Evolutionary conservation across 2,329 filamentous ascomycete species (phyloP).

Genomic region (Scortechinia acanthostroma): DNA sequence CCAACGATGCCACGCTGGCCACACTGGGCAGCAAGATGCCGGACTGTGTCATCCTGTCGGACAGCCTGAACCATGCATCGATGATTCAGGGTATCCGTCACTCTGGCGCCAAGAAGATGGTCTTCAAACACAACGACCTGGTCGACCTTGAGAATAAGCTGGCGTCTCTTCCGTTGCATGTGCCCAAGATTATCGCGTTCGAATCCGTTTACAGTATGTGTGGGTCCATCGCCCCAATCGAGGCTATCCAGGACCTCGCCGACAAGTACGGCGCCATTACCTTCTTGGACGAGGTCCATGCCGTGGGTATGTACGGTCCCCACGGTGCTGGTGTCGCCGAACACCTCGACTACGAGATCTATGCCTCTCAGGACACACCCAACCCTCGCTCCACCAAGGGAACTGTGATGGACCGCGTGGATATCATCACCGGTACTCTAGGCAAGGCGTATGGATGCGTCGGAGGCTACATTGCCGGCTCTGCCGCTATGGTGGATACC

Average conservation of each 20-base stretch:
- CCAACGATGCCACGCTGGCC: slow-evolving; percentile 69
- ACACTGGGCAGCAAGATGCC: slow-evolving; percentile 69
- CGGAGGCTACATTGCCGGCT: slow-evolving; percentile 70
- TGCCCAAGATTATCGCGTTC: slow-evolving; percentile 74
- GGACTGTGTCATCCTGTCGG: slow-evolving; percentile 68
- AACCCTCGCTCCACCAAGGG: slow-evolving; percentile 26
- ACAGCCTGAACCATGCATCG: slow-evolving; percentile 69
- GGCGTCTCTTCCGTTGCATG: slow-evolving; percentile 54
- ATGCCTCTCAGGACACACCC: slow-evolving; percentile 45
- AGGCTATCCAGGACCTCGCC: slow-evolving; percentile 67
- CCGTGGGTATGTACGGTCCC: slow-evolving; percentile 73
- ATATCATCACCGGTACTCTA: slow-evolving; percentile 71
- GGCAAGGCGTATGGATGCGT: slow-evolving; percentile 73
- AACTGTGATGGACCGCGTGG: slow-evolving; percentile 66
- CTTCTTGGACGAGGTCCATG: slow-evolving; percentile 73
- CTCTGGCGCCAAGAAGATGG: slow-evolving; percentile 69
- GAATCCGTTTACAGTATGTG: slow-evolving; percentile 77
- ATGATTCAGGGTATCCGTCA: slow-evolving; percentile 76
- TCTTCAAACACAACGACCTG: slow-evolving; percentile 71
- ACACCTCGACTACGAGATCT: slow-evolving; percentile 66
- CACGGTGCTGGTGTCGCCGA: slow-evolving; percentile 70
- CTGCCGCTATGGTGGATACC: slow-evolving; percentile 63
- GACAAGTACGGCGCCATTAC: slow-evolving; percentile 73
- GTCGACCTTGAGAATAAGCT: slow-evolving; percentile 65
- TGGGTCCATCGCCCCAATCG: slow-evolving; percentile 67